Evolutionary conservation across 2,329 filamentous ascomycete species (phyloP).

Genomic region (Penicillium rolfsii): DNA sequence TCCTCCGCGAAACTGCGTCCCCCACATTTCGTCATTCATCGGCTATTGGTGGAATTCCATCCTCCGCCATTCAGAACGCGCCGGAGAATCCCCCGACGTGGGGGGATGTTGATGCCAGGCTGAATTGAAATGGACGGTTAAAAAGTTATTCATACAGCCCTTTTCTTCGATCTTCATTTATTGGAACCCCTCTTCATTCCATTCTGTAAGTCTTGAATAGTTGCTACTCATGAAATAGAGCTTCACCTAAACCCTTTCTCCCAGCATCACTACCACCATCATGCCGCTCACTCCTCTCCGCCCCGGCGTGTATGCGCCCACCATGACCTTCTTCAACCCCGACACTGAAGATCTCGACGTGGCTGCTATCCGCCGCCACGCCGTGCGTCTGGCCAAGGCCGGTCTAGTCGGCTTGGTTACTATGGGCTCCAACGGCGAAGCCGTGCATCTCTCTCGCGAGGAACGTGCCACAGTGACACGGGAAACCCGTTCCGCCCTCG

Average conservation of each 20-base stretch:
- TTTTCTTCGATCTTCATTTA: slow-evolving; percentile 8
- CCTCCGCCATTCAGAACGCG: slow-evolving; percentile 25
- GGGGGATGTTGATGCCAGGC: slow-evolving; percentile 16
- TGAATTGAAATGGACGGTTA: neutral
- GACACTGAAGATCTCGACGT: slow-evolving; percentile 84
- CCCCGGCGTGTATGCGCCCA: slow-evolving; percentile 83
- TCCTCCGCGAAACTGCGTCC: slow-evolving; percentile 15
- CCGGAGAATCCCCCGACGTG: slow-evolving; percentile 31
- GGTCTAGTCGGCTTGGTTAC: slow-evolving; percentile 81
- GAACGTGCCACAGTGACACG: slow-evolving; percentile 76
- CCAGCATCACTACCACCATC: slow-evolving; percentile 15
- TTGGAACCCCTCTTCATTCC: neutral
- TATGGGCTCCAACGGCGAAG: slow-evolving; percentile 91
- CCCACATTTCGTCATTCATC: slow-evolving; percentile 19
- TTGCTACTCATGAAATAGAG: neutral
- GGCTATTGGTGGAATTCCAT: slow-evolving; percentile 28
- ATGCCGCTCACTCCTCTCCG: slow-evolving; percentile 63
- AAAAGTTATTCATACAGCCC: slow-evolving; percentile 7
- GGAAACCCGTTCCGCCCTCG: slow-evolving; percentile 79
- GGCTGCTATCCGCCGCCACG: slow-evolving; percentile 76
- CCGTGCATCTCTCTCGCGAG: slow-evolving; percentile 76
- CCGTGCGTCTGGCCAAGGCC: slow-evolving; percentile 73
- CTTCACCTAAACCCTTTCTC: neutral
- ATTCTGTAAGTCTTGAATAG: neutral
- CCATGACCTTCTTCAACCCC: slow-evolving; percentile 87